Evolutionary conservation across 2,329 filamentous ascomycete species (phyloP).

Genomic region (Fonsecaea multimorphosa): DNA sequence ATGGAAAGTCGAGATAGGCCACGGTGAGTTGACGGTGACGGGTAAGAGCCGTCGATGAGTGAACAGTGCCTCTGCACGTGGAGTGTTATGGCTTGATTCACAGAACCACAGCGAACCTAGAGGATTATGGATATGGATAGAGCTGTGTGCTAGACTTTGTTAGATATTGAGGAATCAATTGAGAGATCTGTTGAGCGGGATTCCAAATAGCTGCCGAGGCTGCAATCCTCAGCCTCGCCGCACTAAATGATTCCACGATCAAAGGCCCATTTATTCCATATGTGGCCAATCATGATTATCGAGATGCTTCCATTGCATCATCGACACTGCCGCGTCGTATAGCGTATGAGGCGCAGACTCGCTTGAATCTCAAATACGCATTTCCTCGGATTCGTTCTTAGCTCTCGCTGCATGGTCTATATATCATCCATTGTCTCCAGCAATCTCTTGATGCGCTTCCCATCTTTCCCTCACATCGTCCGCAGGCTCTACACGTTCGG

Average conservation of each 20-base stretch:
- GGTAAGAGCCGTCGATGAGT: slow-evolving; percentile 54
- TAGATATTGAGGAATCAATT: background rate
- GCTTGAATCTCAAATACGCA: slow-evolving; percentile 17
- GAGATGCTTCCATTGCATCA: slow-evolving; percentile 18
- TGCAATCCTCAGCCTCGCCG: slow-evolving; percentile 17
- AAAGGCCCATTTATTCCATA: background rate
- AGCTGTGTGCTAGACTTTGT: background rate
- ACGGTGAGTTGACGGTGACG: slow-evolving; percentile 72
- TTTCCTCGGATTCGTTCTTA: background rate
- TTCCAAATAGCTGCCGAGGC: slow-evolving; percentile 19
- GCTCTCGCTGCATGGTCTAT: slow-evolving; percentile 8
- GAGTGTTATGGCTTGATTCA: background rate
- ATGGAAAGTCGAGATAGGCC: slow-evolving; percentile 78
- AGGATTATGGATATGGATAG: background rate
- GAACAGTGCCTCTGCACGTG: background rate
- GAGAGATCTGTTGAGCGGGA: background rate
- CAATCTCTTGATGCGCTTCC: slow-evolving; percentile 54
- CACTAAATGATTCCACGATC: slow-evolving; percentile 24
- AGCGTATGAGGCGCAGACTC: slow-evolving; percentile 9
- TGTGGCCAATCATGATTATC: slow-evolving; percentile 6
- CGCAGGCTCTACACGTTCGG: slow-evolving; percentile 56
- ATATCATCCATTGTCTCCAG: slow-evolving; percentile 4
- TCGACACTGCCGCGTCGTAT: background rate
- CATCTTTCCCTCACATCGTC: slow-evolving; percentile 54
- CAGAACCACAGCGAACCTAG: background rate